Percentiles rank a stretch among this genome's conserved stretches.
Conservation (phyloP, 208 protist species). For the Leishmania mexicana region DNA sequence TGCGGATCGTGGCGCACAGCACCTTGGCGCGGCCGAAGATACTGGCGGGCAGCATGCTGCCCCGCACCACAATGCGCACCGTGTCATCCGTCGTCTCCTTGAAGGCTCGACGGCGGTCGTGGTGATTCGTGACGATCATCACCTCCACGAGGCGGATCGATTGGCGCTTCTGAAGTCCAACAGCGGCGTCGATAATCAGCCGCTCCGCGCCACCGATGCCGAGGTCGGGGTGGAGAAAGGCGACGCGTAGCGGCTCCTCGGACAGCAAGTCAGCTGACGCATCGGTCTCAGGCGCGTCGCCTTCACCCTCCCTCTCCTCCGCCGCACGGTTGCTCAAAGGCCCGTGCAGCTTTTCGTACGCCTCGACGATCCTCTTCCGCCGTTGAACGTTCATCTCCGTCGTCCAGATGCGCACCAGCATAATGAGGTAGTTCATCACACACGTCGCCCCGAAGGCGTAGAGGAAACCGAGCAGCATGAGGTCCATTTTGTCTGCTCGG, state of each 20-base stretch:
- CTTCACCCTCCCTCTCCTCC: background rate
- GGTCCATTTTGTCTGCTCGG: conserved; percentile 2
- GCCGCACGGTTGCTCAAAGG: background rate
- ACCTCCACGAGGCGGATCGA: conserved; percentile 50
- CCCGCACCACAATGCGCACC: conserved; percentile 83
- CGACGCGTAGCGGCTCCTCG: conserved; percentile 50
- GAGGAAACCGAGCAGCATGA: conserved; percentile 29
- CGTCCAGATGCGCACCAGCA: conserved; percentile 33
- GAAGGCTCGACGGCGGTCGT: conserved; percentile 94
- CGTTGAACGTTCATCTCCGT: conserved; percentile 23
- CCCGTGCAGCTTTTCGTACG: conserved; percentile 8
- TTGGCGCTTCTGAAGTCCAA: conserved; percentile 86
- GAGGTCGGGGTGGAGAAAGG: conserved; percentile 96
- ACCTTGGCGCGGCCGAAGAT: conserved; percentile 85
- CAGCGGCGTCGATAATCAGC: conserved; percentile 96
- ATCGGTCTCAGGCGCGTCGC: background rate
- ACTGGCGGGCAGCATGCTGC: conserved; percentile 83
- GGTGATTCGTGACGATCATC: conserved; percentile 94
- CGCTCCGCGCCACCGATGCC: conserved; percentile 98
- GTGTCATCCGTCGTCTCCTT: conserved; percentile 93
- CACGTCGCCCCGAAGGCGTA: conserved; percentile 47
- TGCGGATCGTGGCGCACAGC: conserved; percentile 90
- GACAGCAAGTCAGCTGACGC: conserved; percentile 19
- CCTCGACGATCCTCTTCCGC: conserved; percentile 19
- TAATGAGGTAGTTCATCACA: conserved; percentile 39